Evolutionary conservation across 1,284 basidiomycete species (phyloP), one percentile per base, ranked within the genome.

Genomic region (Somion occarium): DNA sequence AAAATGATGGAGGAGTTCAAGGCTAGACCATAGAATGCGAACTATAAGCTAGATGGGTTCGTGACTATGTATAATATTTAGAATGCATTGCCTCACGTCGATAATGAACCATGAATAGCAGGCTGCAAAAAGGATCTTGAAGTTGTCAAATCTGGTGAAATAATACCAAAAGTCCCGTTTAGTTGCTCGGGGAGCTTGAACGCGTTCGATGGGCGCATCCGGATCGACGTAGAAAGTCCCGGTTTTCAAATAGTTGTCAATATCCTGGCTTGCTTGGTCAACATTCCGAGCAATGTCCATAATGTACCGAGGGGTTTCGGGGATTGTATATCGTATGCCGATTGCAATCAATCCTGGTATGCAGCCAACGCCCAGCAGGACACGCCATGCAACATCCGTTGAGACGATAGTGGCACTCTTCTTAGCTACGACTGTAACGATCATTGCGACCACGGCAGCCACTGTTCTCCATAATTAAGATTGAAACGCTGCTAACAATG

Each of bases 271-370:
- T 4, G 88, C 88, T 64, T 87, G 84, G 61, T 81, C 74, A 55
- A 92, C 77, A 69, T 93, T 91, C 50, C 88, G 82, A 71, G 92
- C 88, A 59, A 93, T 80, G 70, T 93, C 91, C 85, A 93, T 90
- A 51, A 90, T 93, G 78, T 88, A 94, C 57, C 90, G 87, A 30
- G 90, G 81, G 0, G 85, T 88, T 66, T 89, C 86, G 11, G 85
- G 85, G 55, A 89, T 85, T n/a, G 83, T 87, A 12, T 89, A 75
- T 57, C 87, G 85, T 77, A 85, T 86, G 71, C 86, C 88, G 41
- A 89, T 77, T 3, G 85, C 85, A 47, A 85, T 64, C 23, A 72
- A 71, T 45, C 76, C 85, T 2, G 87, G 87, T 18, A 89, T 73
- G 45, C 82, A 81, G 41, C 85, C 85, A 39, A 88, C 71, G 58